Percentiles rank a stretch among this genome's conserved stretches.
Conservation (phyloP, 164 flowering plant genomes). For the Aristolochia contorta region DNA sequence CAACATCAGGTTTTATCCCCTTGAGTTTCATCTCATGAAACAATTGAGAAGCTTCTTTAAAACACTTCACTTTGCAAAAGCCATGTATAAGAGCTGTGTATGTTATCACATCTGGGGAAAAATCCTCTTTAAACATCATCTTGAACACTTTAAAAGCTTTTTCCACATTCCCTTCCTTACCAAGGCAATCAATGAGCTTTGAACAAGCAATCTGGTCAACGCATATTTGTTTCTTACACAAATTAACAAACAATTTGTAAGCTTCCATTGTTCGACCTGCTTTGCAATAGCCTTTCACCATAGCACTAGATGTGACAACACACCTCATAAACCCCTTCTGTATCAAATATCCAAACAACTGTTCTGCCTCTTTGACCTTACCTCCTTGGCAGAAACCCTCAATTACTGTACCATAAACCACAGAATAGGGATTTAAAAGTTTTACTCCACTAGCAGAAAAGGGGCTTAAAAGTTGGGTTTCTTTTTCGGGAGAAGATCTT, state of each 20-base stretch:
- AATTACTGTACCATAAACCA: conserved; percentile 41
- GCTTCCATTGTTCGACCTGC: conserved; percentile 29
- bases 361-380: conserved; percentile 57
- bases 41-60: conserved; percentile 41
- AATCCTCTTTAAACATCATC: conserved; percentile 24
- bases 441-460: no score
- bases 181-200: conserved; percentile 40
- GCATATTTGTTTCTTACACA: conserved; percentile 23
- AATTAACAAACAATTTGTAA: conserved; percentile 29
- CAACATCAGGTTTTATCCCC: conserved; percentile 56
- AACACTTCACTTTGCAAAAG: conserved; percentile 39
- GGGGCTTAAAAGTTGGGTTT: no score
- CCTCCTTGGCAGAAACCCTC: conserved; percentile 60
- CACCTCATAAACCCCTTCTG: conserved; percentile 22
- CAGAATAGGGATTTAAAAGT: conserved; percentile 18
- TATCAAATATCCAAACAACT: conserved; percentile 28
- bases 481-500: no score
- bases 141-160: conserved; percentile 33
- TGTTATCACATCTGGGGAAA: conserved; percentile 39
- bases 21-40: conserved; percentile 51
- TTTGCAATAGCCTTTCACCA: conserved; percentile 65
- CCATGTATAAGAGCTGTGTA: conserved; percentile 66
- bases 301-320: conserved; percentile 36
- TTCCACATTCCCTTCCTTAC: conserved; percentile 27
- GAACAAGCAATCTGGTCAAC: conserved; percentile 25